Base-by-base conservation (phyloP, 176 grass and related monocot genomes). In the Eragrostis nindensis region DNA sequence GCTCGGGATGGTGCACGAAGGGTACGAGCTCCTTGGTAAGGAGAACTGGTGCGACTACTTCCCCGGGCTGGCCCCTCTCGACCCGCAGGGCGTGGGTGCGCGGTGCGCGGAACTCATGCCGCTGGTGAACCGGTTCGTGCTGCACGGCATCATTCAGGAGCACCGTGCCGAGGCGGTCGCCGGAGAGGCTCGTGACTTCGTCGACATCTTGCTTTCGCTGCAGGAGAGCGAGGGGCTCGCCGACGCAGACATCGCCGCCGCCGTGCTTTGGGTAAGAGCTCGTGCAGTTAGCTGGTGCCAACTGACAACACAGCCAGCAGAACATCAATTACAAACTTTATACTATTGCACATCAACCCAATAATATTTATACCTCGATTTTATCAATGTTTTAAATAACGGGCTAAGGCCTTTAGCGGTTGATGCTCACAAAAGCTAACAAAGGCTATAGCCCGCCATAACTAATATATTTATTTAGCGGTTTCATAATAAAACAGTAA, bases 1-100 rank as follows among this genome's bases (percentile, higher is more conserved):
- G 26, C 59, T 91, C 18, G 66, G 52, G 48, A 93, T 97, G 91
- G 94, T 97, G 38, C 84, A 93, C 16, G 77, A 97, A 75, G 94
- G 94, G 55, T 97, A 93, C 77, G 89, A 93, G 56, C 84, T 97
- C 22, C 81, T 97, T 2, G 91, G 88, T 1, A 86, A 77, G 94
- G 87, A 86, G 75, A 97, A 97, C 84, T 93, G 91, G 91, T 93
- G 88, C 64, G 91, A 97, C 83, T 87, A 97, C 84, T 93, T 97
- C 56, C 88, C 91, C 21, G 80, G 85, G 41, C 91, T 97, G 7
- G 94, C 91, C 12, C 62, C 47, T 12, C 17, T 97, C 38, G 94
- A 97, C 86, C 73, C 89, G 14, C 91, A 93, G 62, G 63, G 68
- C 43, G 74, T 97, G 44, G 86, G 84, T 1, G 85, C 84, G 2